Conservation (phyloP, 345 rosid genomes). For the Theobroma cacao region DNA sequence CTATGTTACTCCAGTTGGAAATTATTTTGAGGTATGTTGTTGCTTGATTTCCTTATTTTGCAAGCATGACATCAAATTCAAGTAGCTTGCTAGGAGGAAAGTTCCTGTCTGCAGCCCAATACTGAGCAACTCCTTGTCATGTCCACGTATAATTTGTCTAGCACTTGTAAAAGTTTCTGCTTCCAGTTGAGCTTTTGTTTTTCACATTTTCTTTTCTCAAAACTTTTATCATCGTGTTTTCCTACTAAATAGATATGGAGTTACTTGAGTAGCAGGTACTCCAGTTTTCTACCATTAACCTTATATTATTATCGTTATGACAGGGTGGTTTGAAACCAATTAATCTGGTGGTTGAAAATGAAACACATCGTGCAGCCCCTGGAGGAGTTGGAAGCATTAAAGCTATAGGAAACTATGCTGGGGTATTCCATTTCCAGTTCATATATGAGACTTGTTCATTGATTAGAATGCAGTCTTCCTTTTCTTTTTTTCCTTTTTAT, state of each 20-base stretch:
- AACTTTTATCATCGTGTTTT: neutral
- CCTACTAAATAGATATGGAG: neutral
- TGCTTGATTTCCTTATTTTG: slow-evolving; percentile 6
- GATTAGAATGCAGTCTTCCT: neutral
- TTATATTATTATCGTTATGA: slow-evolving; percentile 2
- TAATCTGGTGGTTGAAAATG: slow-evolving; percentile 28
- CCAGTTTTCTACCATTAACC: neutral
- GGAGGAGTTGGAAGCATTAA: slow-evolving; percentile 37
- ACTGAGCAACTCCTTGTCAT: neutral
- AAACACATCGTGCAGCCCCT: slow-evolving; percentile 21
- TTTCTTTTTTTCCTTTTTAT: neutral
- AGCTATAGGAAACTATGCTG: slow-evolving; percentile 31
- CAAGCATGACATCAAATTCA: neutral
- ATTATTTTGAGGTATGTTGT: slow-evolving; percentile 27
- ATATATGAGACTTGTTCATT: neutral
- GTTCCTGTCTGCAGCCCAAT: neutral
- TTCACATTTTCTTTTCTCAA: neutral
- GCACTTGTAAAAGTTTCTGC: neutral
- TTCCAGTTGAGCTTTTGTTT: neutral
- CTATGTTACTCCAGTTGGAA: slow-evolving; percentile 26
- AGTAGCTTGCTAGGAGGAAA: neutral
- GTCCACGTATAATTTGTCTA: neutral
- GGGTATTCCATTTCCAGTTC: slow-evolving; percentile 7
- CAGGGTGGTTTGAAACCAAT: slow-evolving; percentile 27
- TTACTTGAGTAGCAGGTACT: neutral